phyloP scores from a whole-genome alignment of 139 green algal genomes.

The Choricystis sp. region DNA sequence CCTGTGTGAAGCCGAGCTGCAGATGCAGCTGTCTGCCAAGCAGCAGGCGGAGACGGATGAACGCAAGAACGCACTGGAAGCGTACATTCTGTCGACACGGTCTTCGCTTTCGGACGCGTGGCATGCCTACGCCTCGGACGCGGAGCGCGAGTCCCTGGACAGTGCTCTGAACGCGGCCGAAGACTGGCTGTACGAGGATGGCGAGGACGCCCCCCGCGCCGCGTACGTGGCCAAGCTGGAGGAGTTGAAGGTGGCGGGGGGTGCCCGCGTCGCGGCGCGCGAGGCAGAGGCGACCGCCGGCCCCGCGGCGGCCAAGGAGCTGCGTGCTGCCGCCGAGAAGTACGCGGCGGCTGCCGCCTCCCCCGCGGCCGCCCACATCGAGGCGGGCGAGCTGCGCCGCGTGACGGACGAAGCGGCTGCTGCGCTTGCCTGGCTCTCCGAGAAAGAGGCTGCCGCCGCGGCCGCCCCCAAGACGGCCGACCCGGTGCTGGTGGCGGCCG shows the following conservation, averaged over 20 bases:
- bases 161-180: slow-evolving; percentile 44
- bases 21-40: slow-evolving; percentile 53
- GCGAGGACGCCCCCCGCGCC: slow-evolving; percentile 82
- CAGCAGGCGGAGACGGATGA: slow-evolving; percentile 92
- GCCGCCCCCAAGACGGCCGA: slow-evolving; percentile 26
- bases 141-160: slow-evolving; percentile 37
- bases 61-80: slow-evolving; percentile 89
- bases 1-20: slow-evolving; percentile 19
- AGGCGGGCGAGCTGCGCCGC: slow-evolving; percentile 50
- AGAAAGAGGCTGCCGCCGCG: slow-evolving; percentile 33
- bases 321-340: slow-evolving; percentile 11
- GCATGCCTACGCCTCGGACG: slow-evolving; percentile 42
- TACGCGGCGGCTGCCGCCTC: neutral
- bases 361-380: slow-evolving; percentile 59
- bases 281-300: slow-evolving; percentile 17
- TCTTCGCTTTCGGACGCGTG: slow-evolving; percentile 53
- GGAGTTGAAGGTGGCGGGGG: slow-evolving; percentile 54
- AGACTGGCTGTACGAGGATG: slow-evolving; percentile 99
- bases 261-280: slow-evolving; percentile 45
- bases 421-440: slow-evolving; percentile 67
- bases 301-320: slow-evolving; percentile 7
- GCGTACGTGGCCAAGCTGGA: slow-evolving; percentile 82
- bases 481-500: slow-evolving; percentile 55
- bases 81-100: slow-evolving; percentile 81
- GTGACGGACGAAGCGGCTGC: slow-evolving; percentile 54